Percentiles rank a stretch among this genome's conserved stretches.
Evolutionary conservation across 345 rosid genomes (phyloP).

Genomic region (Geranium rotundifolium): DNA sequence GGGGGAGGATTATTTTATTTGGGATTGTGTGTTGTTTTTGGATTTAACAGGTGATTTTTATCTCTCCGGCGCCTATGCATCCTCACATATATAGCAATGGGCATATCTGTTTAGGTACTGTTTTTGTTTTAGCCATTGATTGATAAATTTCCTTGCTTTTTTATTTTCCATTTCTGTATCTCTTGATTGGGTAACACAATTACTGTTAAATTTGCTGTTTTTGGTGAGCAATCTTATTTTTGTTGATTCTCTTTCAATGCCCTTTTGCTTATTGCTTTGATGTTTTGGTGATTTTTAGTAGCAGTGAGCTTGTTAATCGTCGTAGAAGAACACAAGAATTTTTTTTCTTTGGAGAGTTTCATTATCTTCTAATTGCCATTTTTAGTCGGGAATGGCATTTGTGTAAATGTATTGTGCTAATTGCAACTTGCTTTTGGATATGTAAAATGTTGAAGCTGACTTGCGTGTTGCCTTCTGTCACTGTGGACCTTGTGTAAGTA

Average conservation of each 20-base stretch:
- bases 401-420: no score
- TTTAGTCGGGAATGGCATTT: no score
- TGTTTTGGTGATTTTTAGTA: no score
- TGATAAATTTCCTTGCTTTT: neutral
- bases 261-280: no score
- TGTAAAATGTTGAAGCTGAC: neutral
- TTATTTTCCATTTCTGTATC: neutral
- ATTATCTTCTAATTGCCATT: no score
- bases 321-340: no score
- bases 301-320: no score
- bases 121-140: neutral
- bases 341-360: no score
- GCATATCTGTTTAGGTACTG: slow-evolving; percentile 86
- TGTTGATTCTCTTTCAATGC: no score
- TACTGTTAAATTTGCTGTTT: neutral
- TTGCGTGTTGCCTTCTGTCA: neutral
- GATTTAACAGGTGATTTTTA: slow-evolving; percentile 60
- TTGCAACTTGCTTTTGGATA: neutral
- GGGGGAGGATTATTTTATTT: no score
- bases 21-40: neutral
- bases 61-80: slow-evolving; percentile 81
- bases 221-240: no score
- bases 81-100: slow-evolving; percentile 98
- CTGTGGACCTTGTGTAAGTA: neutral
- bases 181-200: neutral